These are phyloP conservation scores for Coemansia aciculifera DNA, from an alignment of 192 early-diverging fungal species.

Conservation along the genomic window DNA sequence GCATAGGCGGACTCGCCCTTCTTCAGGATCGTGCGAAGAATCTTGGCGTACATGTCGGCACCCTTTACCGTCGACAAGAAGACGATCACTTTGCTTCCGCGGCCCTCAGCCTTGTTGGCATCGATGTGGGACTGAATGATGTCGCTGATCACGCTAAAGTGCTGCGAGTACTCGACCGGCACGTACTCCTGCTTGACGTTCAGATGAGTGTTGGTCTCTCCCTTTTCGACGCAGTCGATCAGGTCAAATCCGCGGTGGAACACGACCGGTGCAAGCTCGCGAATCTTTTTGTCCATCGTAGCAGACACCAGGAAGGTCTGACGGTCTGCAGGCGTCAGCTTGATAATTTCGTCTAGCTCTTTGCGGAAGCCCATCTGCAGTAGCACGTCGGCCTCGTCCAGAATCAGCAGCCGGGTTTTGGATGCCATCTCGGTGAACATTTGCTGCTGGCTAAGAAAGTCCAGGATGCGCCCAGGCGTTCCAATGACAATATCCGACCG, in stretches of 20 bases:
- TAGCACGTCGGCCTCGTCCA: slow-evolving; percentile 96
- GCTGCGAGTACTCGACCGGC: slow-evolving; percentile 62
- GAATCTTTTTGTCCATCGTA: slow-evolving; percentile 76
- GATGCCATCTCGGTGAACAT: slow-evolving; percentile 55
- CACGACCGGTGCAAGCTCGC: slow-evolving; percentile 63
- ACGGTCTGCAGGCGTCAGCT: slow-evolving; percentile 63
- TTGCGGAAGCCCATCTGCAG: slow-evolving; percentile 93
- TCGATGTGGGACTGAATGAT: slow-evolving; percentile 63
- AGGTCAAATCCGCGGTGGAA: slow-evolving; percentile 65
- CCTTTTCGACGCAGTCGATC: slow-evolving; percentile 82
- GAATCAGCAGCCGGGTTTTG: slow-evolving; percentile 64
- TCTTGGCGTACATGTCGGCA: slow-evolving; percentile 32
- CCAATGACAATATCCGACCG: slow-evolving; percentile 88
- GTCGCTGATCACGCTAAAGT: slow-evolving; percentile 63
- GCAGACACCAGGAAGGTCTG: slow-evolving; percentile 95
- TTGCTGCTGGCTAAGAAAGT: slow-evolving; percentile 62
- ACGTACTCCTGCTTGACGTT: slow-evolving; percentile 79
- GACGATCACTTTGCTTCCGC: slow-evolving; percentile 81
- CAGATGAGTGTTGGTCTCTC: slow-evolving; percentile 81
- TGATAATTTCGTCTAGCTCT: slow-evolving; percentile 74
- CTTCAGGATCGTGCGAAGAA: slow-evolving; percentile 22
- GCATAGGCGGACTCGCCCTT: slow-evolving; percentile 14
- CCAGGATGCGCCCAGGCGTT: slow-evolving; percentile 91
- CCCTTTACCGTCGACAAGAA: slow-evolving; percentile 82
- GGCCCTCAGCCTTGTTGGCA: slow-evolving; percentile 45